Base-by-base conservation (phyloP, 257 asterid genomes). In the Solanum sejunctum region DNA sequence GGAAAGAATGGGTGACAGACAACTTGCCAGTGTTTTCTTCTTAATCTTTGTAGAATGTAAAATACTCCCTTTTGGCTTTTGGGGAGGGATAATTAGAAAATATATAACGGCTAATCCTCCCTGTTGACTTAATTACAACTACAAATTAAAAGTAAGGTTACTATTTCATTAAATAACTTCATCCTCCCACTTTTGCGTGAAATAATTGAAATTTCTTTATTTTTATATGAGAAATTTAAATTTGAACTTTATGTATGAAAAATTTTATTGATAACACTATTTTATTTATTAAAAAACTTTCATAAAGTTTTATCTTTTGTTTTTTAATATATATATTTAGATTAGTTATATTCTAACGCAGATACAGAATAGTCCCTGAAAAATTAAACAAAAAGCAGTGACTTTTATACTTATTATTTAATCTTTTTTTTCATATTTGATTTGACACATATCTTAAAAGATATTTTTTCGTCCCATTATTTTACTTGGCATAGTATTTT, bases 311-410 rank as follows among this genome's bases (percentile, higher is more conserved):
- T 3, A 36, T 36, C 4, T 0, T 36, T 4, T 5, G 6, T 36
- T 36, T 36, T 36, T 36, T 4, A 32, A n/a, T n/a, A 36, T 36
- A 36, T 36, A 0, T 0, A 36, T 18, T 0, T 56, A 1, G 0
- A 56, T 56, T 56, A 56, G 18, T 18, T 2, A 8, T 0, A 0
- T 11, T 56, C 3, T 7, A 56, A 1, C 3, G 8, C 18, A 1
- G 9, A 56, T 56, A 0, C 0, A 8, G 1, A 8, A 56, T 9
- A 0, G 8, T 2, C 0, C 0, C 12, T 8, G 23, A 5, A 0
- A 56, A 56, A 56, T 56, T 32, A 32, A 32, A 36, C 0, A 36
- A 4, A 36, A 4, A 4, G 1, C 4, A 36, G 41, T 36, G 12
- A 56, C 2, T 20, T 1, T 17, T 18, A 56, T 56, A 2, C 5